These are phyloP conservation scores for Quercus bicolor DNA, from an alignment of 306 rosid genomes.

Conservation along the genomic window DNA sequence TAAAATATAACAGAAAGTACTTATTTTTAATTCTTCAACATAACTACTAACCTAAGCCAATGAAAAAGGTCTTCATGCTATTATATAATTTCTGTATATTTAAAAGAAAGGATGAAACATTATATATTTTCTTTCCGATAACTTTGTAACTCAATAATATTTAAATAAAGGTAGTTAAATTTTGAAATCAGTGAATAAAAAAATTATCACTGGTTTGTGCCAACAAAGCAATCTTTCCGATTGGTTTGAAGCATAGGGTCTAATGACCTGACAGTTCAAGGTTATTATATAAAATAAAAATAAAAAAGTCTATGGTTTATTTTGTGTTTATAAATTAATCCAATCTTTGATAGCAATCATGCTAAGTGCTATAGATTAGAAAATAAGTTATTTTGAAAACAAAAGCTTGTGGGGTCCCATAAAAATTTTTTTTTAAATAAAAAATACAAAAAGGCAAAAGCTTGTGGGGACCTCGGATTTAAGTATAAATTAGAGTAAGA, in stretches of 20 bases:
- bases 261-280: slow-evolving; percentile 7
- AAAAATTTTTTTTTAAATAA: no score
- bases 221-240: slow-evolving; percentile 1
- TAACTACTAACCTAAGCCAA: neutral
- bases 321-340: slow-evolving; percentile 3
- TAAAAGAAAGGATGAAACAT: neutral
- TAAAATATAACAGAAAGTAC: neutral
- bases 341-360: neutral
- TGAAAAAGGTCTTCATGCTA: neutral
- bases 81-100: neutral
- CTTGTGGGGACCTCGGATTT: slow-evolving; percentile 43
- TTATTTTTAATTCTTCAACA: slow-evolving; percentile 9
- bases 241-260: neutral
- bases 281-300: neutral
- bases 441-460: neutral
- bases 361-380: neutral
- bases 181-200: neutral
- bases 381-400: slow-evolving; percentile 17
- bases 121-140: neutral
- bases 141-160: neutral
- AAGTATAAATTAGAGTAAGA: slow-evolving; percentile 16
- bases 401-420: slow-evolving; percentile 30
- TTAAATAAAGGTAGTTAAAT: neutral
- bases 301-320: neutral
- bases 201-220: neutral